These are phyloP conservation scores for Camellia japonica DNA, from an alignment of 148 eudicot species.

Conservation along the genomic window DNA sequence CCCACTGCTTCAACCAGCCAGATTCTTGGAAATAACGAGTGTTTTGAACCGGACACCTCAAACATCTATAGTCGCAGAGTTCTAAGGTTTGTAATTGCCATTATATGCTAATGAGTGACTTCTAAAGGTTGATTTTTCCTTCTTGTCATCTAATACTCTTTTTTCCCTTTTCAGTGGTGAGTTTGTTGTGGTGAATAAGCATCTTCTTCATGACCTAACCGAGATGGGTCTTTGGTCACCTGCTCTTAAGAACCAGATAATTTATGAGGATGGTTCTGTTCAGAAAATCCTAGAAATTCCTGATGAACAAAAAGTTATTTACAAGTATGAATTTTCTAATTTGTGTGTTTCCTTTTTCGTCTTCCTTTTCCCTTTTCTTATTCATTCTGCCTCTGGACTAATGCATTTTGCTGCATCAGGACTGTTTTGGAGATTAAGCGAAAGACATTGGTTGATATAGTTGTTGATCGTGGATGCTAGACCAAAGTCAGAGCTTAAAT, in stretches of 20 bases:
- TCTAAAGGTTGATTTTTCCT: neutral
- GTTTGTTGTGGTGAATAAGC: slow-evolving; percentile 97
- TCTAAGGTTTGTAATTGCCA: slow-evolving; percentile 47
- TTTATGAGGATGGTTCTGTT: slow-evolving; percentile 79
- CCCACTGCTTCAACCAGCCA: slow-evolving; percentile 35
- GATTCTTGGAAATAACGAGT: slow-evolving; percentile 93
- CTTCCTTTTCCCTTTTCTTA: neutral
- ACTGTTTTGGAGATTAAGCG: slow-evolving; percentile 91
- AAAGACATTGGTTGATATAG: slow-evolving; percentile 72
- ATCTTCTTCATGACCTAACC: slow-evolving; percentile 83
- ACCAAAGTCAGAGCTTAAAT: slow-evolving; percentile 71
- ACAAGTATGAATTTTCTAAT: slow-evolving; percentile 45
- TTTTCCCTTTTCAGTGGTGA: slow-evolving; percentile 62
- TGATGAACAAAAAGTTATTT: slow-evolving; percentile 53
- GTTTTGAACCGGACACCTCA: slow-evolving; percentile 95
- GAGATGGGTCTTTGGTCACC: slow-evolving; percentile 94
- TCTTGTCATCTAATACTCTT: neutral
- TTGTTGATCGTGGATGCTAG: slow-evolving; percentile 70
- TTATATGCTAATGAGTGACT: neutral
- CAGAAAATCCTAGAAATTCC: slow-evolving; percentile 80
- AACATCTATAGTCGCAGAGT: slow-evolving; percentile 92
- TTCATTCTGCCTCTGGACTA: neutral
- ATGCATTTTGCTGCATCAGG: slow-evolving; percentile 34
- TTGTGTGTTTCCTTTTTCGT: neutral
- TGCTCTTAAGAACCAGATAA: slow-evolving; percentile 67